Evolutionary conservation across 129 eudicot species (phyloP).

Genomic region (Erigeron canadensis): DNA sequence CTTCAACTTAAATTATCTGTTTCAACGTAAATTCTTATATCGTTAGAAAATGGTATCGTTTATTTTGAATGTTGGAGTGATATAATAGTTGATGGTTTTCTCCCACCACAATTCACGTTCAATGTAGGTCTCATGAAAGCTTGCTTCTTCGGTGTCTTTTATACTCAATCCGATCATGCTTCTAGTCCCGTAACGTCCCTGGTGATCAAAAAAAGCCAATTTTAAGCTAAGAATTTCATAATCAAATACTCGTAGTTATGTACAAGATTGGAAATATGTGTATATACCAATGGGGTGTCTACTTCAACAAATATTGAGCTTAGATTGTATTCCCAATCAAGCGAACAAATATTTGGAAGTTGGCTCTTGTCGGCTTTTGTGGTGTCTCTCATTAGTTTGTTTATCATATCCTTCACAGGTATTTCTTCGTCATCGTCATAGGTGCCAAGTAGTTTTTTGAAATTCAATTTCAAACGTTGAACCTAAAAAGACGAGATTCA

Average conservation of each 20-base stretch:
- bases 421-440: conserved; percentile 41
- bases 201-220: neutral
- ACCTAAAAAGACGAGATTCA: conserved; percentile 44
- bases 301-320: conserved; percentile 65
- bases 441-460: conserved; percentile 36
- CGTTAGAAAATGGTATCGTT: neutral
- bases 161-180: conserved; percentile 64
- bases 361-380: conserved; percentile 57
- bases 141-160: conserved; percentile 46
- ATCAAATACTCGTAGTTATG: neutral
- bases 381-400: conserved; percentile 63
- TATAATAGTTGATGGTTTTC: conserved; percentile 40
- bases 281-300: conserved; percentile 53
- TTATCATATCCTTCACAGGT: conserved; percentile 49
- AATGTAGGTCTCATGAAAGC: conserved; percentile 54
- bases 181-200: conserved; percentile 85
- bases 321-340: conserved; percentile 56
- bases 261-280: neutral
- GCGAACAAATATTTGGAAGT: conserved; percentile 59
- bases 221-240: neutral
- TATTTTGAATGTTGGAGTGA: conserved; percentile 14
- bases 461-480: conserved; percentile 41
- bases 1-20: neutral
- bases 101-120: conserved; percentile 58
- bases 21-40: neutral